These are phyloP conservation scores for Talaromyces proteolyticus DNA, from an alignment of 495 filamentous ascomycete species.

Conservation along the genomic window DNA sequence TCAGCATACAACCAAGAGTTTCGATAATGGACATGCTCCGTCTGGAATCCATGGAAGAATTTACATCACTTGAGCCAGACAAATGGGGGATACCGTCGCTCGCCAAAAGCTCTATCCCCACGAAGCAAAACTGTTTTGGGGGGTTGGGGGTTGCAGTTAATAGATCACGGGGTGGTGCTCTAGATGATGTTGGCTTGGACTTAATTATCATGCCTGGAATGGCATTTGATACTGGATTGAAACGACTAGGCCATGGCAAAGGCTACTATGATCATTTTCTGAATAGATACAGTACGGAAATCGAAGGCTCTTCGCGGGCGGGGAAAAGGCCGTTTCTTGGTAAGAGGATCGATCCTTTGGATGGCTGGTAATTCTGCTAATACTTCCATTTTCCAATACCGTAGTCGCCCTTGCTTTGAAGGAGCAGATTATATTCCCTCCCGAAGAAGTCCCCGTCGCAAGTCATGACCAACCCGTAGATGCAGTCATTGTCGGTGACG, in stretches of 20 bases:
- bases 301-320: conserved; percentile 26
- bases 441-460: conserved; percentile 60
- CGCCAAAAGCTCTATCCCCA: conserved; percentile 49
- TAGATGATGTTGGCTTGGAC: conserved; percentile 57
- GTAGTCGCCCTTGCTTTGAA: conserved; percentile 81
- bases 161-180: conserved; percentile 6
- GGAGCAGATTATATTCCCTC: conserved; percentile 70
- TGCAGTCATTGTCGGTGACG: conserved; percentile 58
- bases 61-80: conserved; percentile 66
- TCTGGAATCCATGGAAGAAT: conserved; percentile 66
- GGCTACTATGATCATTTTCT: conserved; percentile 96
- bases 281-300: conserved; percentile 54
- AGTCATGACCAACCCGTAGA: conserved; percentile 62
- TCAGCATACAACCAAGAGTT: conserved; percentile 39
- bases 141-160: conserved; percentile 25
- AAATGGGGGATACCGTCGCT: conserved; percentile 90
- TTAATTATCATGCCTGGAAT: conserved; percentile 90
- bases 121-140: conserved; percentile 64
- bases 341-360: conserved; percentile 26
- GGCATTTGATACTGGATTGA: conserved; percentile 74
- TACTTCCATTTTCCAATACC: conserved; percentile 11
- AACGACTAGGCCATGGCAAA: conserved; percentile 87
- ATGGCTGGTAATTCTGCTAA: not conserved
- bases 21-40: conserved; percentile 92
- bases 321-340: conserved; percentile 52